Evolutionary conservation across 345 rosid species (phyloP).

Genomic region (Ceriops decandra): DNA sequence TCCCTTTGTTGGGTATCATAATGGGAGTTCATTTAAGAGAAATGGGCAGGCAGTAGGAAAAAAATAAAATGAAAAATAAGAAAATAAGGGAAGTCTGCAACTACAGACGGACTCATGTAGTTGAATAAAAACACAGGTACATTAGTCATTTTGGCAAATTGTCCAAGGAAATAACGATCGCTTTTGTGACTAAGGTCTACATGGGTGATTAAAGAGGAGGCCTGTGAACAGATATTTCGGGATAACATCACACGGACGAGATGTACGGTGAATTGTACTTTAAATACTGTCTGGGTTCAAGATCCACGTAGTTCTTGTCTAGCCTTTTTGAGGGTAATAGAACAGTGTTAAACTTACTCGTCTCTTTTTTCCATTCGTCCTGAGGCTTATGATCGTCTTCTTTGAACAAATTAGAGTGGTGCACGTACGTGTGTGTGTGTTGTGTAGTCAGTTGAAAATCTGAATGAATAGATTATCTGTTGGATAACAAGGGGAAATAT

Average conservation of each 20-base stretch:
- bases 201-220: not conserved
- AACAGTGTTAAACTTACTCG: not conserved
- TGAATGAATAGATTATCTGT: no score
- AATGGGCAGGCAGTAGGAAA: not conserved
- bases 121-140: slow-evolving; percentile 1
- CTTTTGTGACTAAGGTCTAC: not conserved
- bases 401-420: not conserved
- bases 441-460: no score
- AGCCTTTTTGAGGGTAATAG: not conserved
- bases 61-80: no score
- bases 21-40: slow-evolving; percentile 14
- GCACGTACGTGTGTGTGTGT: no score
- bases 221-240: slow-evolving; percentile 15
- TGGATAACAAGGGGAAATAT: no score
- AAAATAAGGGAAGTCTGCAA: not conserved
- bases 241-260: not conserved
- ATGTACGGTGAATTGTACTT: not conserved
- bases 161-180: not conserved
- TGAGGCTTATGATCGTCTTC: not conserved
- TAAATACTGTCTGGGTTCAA: not conserved
- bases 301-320: not conserved
- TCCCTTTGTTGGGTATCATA: not conserved
- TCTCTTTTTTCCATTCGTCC: not conserved
- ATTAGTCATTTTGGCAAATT: not conserved
- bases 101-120: not conserved